Conservation (phyloP, 129 eudicot species). For the Flaveria ramosissima region DNA sequence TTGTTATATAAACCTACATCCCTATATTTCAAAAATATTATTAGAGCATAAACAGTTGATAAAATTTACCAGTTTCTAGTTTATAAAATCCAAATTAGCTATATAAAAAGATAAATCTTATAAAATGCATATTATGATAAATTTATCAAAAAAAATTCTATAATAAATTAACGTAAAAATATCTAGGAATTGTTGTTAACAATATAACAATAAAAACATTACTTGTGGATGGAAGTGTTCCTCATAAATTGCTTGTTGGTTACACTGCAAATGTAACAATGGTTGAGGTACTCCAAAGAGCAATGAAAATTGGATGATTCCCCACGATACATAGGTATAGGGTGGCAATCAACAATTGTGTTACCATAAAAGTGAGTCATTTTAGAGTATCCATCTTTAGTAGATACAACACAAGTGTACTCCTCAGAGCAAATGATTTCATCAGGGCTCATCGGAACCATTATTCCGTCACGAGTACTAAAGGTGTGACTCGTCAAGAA, state of each 20-base stretch:
- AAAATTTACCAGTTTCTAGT: too few species aligned
- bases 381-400: neutral
- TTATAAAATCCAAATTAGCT: too few species aligned
- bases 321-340: neutral
- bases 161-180: too few species aligned
- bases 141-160: too few species aligned
- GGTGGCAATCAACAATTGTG: conserved; percentile 18
- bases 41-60: neutral
- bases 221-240: conserved; percentile 20
- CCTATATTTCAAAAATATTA: neutral
- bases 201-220: neutral
- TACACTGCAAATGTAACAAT: conserved; percentile 28
- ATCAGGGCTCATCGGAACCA: neutral
- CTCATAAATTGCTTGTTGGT: neutral
- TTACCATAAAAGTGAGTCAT: conserved; percentile 26
- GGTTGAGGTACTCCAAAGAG: conserved; percentile 9
- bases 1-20: neutral
- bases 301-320: neutral
- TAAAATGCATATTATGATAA: too few species aligned
- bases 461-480: neutral
- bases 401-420: conserved; percentile 32
- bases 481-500: neutral
- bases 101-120: too few species aligned
- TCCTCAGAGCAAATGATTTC: conserved; percentile 15
- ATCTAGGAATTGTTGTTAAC: too few species aligned